Base-by-base conservation (phyloP, 345 rosid species). In the Populus nigra region DNA sequence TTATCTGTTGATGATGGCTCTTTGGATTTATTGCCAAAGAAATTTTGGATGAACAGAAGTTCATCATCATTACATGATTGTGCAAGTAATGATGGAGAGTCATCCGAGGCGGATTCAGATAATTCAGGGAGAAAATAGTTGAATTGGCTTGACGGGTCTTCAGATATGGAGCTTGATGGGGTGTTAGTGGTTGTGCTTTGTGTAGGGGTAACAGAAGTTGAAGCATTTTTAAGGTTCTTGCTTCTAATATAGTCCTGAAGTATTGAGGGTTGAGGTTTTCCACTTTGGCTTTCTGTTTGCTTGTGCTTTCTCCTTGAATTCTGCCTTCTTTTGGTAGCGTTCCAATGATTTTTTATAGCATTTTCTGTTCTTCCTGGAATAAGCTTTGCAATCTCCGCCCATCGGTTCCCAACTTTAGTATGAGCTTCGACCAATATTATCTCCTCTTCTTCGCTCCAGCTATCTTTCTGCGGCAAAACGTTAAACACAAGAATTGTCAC, bases 381-480 rank as follows among this genome's bases (percentile, higher is more conserved):
- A 68, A 79, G 73, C 79, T 92, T 96, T 0, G 98, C 97, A 7
- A 96, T 96, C 88, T 92, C 98, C 2, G 99, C 99, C 99, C 98
- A 96, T 59, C 89, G 83, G 84, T 96, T 96, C 31, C 99, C 98
- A 15, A 93, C 85, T 35, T 85, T 91, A 4, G 76, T 83, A 82
- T 96, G 99, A 45, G 96, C 90, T 76, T 87, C 92, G 38, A 95
- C 90, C 29, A 95, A 76, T 57, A 85, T 77, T 67, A 77, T 91
- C 84, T 95, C 98, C 78, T 95, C 99, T 84, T 93, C 93, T 79
- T 93, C 97, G 68, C 86, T 92, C 97, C 99, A 93, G 77, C 94
- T 86, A 74, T 95, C 97, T 78, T 95, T 95, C 99, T 95, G 84
- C 4, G 69, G 67, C 20, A 77, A 65, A 43, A 47, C 22, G 47